Evolutionary conservation across 805 yeast species (phyloP).

Genomic region (Saccharomycopsis babjevae): DNA sequence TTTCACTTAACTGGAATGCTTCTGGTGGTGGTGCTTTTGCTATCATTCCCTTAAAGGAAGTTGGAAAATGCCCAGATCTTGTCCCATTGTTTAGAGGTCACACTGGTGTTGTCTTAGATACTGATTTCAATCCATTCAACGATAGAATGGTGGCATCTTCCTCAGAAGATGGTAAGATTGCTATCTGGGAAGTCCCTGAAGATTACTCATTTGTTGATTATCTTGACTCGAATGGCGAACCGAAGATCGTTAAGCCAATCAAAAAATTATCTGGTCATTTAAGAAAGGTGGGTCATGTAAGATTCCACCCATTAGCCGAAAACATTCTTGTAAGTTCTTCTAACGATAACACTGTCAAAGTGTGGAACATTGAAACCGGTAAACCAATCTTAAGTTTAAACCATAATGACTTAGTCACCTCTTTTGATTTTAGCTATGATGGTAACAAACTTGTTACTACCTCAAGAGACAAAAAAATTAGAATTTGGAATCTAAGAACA

Average conservation of each 20-base stretch:
- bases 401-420: constrained; percentile 88
- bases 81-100: constrained; percentile 94
- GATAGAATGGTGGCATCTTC: constrained; percentile 64
- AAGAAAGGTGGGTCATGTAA: constrained; percentile 87
- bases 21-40: constrained; percentile 98
- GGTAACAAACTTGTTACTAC: constrained; percentile 84
- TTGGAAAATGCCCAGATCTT: constrained; percentile 87
- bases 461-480: constrained; percentile 78
- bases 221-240: constrained; percentile 42
- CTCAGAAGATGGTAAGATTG: constrained; percentile 73
- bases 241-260: constrained; percentile 61
- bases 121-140: constrained; percentile 91
- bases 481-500: constrained; percentile 84
- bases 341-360: constrained; percentile 79
- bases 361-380: constrained; percentile 82
- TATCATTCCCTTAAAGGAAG: constrained; percentile 74
- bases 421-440: constrained; percentile 81
- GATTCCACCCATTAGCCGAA: constrained; percentile 80
- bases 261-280: constrained; percentile 75
- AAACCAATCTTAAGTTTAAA: constrained; percentile 60
- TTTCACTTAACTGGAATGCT: constrained; percentile 85
- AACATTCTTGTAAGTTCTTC: constrained; percentile 85
- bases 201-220: constrained; percentile 63
- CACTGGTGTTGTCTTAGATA: constrained; percentile 88
- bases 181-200: constrained; percentile 81